Base-by-base conservation (phyloP, 2,329 filamentous ascomycete genomes). In the Nothophoma quercina region DNA sequence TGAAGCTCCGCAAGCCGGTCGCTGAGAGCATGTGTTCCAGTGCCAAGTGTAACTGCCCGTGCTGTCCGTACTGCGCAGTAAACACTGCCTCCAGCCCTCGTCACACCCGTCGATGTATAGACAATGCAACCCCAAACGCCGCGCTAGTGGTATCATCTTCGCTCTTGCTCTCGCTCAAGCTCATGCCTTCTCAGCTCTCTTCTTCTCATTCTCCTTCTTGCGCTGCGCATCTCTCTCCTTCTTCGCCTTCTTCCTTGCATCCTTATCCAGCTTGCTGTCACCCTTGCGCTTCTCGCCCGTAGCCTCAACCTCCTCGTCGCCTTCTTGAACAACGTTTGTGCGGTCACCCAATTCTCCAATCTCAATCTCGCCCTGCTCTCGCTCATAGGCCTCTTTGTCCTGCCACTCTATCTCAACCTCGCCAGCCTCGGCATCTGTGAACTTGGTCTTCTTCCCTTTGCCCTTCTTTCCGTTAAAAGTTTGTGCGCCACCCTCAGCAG, bases 171-270 rank as follows among this genome's bases (percentile, higher is more conserved):
- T 25, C 23, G 35, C 26, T 32, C 45, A 43, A 12, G 19, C 10
- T 51, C 32, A 45, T 1, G 33, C 58, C 33, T 65, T 56, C 32
- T 63, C 55, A 23, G 63, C 61, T 55, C 58, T 68, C 62, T 68
- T 61, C 51, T 71, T 63, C 45, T 69, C 68, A 28, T 68, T 71
- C 33, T 77, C 66, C 30, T 59, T 62, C 65, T 72, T 74, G 67
- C 80, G 72, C 41, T 77, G 77, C 62, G 77, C 72, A 50, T 75
- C 74, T 63, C 79, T 77, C 64, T 80, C 78, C 68, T 83, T 84
- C 78, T 86, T 86, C 53, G 75, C 77, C 59, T 75, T 75, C 71
- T 82, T 85, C 56, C 81, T 76, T 47, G 81, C 79, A 57, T 81
- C 81, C 67, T 81, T 82, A 56, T 83, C 79, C 40, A 77, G 57